Base-by-base conservation (phyloP, 169 alveolate species). In the Neospora caninum region DNA sequence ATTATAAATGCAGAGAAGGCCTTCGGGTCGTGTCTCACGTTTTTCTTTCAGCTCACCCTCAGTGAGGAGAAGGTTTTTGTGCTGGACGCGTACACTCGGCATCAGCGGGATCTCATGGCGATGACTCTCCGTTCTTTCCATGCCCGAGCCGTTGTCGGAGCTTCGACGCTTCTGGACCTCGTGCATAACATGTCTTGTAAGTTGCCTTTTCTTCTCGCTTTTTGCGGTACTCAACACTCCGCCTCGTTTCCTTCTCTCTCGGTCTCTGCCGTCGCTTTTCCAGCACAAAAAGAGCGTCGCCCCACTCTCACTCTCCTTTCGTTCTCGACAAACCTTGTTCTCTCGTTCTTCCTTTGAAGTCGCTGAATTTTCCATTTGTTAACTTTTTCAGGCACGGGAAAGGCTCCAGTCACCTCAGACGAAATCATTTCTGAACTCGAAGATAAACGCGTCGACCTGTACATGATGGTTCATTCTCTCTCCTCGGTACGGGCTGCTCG, bases 391-490 rank as follows among this genome's bases (percentile, higher is more conserved):
- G 86, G 39, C 45, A n/a, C 39, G 20, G 86, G 86, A n/a, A 78
- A 27, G 89, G 31, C 89, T 6, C 43, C 88, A 2, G 34, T 27
- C 20, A 6, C 67, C 16, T 1, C 89, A 1, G 89, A 82, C 10
- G 89, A 42, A 43, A 42, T 82, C 31, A 27, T 82, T 49, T 82
- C 89, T 82, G 89, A 82, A 31, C 89, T 82, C 10, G 89, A 82
- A 31, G 89, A 82, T 67, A 38, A 42, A 38, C 89, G 89, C 67
- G 64, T 82, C 38, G 89, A 82, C 25, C 36, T 82, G 41, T 82
- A 82, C 89, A 67, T 82, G 69, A 82, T 82, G 69, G 41, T 82
- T 4, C 89, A 82, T 22, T 82, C 89, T 7, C 89, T 82, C 64
- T 36, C 10, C 13, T 29, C 53, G 53, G 89, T 82, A 25, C 22